A percentile compares a stretch with the other conserved stretches of the same genome.
Evolutionary conservation across 1,284 basidiomycete species (phyloP).

Genomic region (Apiotrichum brassicae): DNA sequence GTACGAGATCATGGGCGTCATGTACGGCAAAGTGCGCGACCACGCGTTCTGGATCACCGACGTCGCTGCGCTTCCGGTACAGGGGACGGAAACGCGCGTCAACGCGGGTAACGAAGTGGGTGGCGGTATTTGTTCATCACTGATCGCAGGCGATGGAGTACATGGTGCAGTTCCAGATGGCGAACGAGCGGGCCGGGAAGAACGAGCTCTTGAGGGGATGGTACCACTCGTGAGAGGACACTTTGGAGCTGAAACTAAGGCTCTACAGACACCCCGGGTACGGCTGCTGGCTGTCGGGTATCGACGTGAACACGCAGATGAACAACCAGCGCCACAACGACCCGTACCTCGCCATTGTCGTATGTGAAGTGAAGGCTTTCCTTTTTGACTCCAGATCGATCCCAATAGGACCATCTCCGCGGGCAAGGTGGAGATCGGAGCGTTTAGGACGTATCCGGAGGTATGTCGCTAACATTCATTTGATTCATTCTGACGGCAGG

Average conservation of each 20-base stretch:
- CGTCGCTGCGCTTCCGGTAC: constrained; percentile 91
- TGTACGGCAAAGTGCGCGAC: constrained; percentile 93
- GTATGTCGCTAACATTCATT: constrained; percentile 27
- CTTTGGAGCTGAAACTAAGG: no score
- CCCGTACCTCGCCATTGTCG: constrained; percentile 94
- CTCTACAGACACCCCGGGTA: constrained; percentile 74
- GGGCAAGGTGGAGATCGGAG: constrained; percentile 96
- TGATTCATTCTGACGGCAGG: constrained; percentile 34
- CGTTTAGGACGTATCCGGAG: constrained; percentile 93
- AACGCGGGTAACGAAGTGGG: constrained; percentile 78
- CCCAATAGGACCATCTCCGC: constrained; percentile 97
- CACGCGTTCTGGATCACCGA: constrained; percentile 87
- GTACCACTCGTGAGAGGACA: constrained; percentile 74
- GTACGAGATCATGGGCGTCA: constrained; percentile 98
- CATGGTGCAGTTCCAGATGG: constrained; percentile 88
- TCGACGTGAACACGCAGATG: constrained; percentile 92
- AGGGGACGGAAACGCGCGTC: constrained; percentile 98
- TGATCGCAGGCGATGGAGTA: constrained; percentile 72
- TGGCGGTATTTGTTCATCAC: not conserved
- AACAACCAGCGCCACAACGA: constrained; percentile 92
- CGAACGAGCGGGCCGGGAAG: constrained; percentile 69
- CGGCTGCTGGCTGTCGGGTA: constrained; percentile 94
- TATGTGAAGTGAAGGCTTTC: constrained; percentile 50
- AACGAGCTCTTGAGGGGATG: constrained; percentile 91
- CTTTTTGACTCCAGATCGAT: constrained; percentile 65